These are phyloP conservation scores for Sutorius eximius DNA, from an alignment of 1,284 basidiomycete species.

Conservation along the genomic window DNA sequence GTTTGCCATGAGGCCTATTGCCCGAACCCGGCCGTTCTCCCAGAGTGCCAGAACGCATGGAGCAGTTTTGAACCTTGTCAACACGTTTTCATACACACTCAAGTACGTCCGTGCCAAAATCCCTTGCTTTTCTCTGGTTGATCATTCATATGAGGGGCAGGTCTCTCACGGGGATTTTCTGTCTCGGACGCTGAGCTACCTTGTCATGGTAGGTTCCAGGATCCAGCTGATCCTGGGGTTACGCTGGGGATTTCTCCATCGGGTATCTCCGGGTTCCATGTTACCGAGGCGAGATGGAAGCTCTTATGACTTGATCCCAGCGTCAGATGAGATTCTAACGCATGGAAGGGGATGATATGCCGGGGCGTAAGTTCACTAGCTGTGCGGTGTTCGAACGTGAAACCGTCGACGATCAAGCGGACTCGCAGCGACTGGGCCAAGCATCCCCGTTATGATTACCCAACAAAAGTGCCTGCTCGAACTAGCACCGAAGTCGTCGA, in stretches of 20 bases:
- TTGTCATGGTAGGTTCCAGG: neutral
- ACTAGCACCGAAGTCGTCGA: slow-evolving; percentile 1
- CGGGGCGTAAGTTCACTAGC: neutral
- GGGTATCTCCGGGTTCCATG: slow-evolving; percentile 21
- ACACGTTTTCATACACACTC: slow-evolving; percentile 8
- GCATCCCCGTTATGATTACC: slow-evolving; percentile 9
- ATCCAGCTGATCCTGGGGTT: neutral
- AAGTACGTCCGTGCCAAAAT: slow-evolving; percentile 5
- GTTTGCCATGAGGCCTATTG: slow-evolving; percentile 8
- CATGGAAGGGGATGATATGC: neutral
- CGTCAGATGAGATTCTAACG: slow-evolving; percentile 4
- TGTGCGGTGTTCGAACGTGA: neutral
- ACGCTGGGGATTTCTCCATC: neutral
- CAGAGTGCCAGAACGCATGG: slow-evolving; percentile 10
- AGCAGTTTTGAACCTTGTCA: slow-evolving; percentile 16
- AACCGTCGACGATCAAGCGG: neutral
- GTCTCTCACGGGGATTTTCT: neutral
- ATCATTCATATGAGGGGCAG: slow-evolving; percentile 4
- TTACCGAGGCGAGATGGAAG: slow-evolving; percentile 6
- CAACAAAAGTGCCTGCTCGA: neutral
- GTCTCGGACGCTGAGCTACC: slow-evolving; percentile 4
- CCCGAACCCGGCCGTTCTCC: slow-evolving; percentile 20
- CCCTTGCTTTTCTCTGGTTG: neutral
- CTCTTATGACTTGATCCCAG: slow-evolving; percentile 1
- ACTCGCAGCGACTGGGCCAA: slow-evolving; percentile 8